phyloP scores from a whole-genome alignment of 179 eudicot genomes.

The Sideroxylon spinosum region DNA sequence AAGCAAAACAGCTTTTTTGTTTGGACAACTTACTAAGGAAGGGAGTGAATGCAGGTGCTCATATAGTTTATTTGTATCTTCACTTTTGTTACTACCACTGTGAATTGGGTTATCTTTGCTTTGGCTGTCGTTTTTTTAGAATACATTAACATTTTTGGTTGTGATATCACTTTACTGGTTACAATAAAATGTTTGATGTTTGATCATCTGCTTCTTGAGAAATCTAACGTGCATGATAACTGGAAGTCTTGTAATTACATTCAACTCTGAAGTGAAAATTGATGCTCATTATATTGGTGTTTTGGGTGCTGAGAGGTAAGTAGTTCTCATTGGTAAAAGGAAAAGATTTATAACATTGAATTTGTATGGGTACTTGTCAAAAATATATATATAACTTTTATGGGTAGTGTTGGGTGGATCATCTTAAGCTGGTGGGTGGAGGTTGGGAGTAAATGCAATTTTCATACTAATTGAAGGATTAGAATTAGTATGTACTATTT shows the following conservation, averaged over 20 bases:
- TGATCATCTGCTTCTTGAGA: not conserved
- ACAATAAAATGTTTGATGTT: too few species aligned
- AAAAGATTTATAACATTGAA: too few species aligned
- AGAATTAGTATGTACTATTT: too few species aligned
- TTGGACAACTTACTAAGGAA: slow-evolving; percentile 72
- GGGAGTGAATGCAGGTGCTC: slow-evolving; percentile 50
- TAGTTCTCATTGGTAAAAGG: not conserved
- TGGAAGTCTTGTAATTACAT: not conserved
- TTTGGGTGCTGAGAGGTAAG: not conserved
- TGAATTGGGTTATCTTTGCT: not conserved
- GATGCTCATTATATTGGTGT: not conserved
- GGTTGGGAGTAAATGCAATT: too few species aligned
- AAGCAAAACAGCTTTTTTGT: slow-evolving; percentile 79
- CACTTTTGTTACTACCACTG: not conserved
- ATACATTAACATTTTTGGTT: not conserved
- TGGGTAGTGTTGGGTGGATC: too few species aligned
- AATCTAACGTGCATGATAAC: not conserved
- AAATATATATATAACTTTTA: too few species aligned
- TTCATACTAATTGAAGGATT: too few species aligned
- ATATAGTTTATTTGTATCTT: slow-evolving; percentile 19
- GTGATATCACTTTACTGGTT: not conserved
- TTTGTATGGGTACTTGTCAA: too few species aligned
- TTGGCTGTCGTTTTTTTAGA: not conserved
- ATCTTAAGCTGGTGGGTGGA: too few species aligned
- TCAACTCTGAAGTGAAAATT: not conserved